Evolutionary conservation across 2,329 filamentous ascomycete genomes (phyloP), one percentile per base, ranked within the genome.

Genomic region (Neonectria punicea): DNA sequence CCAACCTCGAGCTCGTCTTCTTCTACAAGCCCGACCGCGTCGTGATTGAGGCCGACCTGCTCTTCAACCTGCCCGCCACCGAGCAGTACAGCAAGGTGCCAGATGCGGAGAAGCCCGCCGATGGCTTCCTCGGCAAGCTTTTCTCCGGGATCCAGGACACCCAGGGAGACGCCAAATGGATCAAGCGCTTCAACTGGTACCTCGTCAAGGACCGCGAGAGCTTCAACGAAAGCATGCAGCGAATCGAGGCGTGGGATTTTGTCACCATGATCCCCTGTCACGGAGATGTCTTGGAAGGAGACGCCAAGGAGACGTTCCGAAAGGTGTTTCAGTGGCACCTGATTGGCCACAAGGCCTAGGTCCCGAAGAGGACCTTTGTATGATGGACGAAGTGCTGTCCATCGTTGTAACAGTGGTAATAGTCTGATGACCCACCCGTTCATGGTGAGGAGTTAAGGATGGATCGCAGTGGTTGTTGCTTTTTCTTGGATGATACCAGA

Each of bases 1-100:
- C 84, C 32, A 98, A 97, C 82, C 92, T 93, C 76, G 96, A 99
- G 80, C 82, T 98, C 32, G 93, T 96, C 28, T 93, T 98, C 80
- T 83, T 90, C 75, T 94, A 97, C 84, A 91, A 90, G 77, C 93
- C 93, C 0, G 90, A 92, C 13, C 83, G 84, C 61, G 92, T 93
- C 0, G 81, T 99, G 49, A 94, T 99, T 75, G 83, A 97, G 81
- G 96, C 94, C 6, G 96, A 99, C 79, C 80, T 98, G 46, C 77
- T 98, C 70, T 98, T 98, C 85, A 98, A 98, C 78, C 81, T 97
- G 36, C 96, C 96, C 0, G 89, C 93, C 0, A 88, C 83, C 0
- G 96, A 99, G 82, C 96, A 98, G 81, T 98, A 93, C 80, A 97
- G 69, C 86, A 92, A 81, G 83, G 80, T 74, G 87, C 90, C 66